Percentiles rank a stretch among this genome's conserved stretches.
phyloP scores from a whole-genome alignment of 345 rosid genomes.

The thale cress (Arabidopsis thaliana) region DNA sequence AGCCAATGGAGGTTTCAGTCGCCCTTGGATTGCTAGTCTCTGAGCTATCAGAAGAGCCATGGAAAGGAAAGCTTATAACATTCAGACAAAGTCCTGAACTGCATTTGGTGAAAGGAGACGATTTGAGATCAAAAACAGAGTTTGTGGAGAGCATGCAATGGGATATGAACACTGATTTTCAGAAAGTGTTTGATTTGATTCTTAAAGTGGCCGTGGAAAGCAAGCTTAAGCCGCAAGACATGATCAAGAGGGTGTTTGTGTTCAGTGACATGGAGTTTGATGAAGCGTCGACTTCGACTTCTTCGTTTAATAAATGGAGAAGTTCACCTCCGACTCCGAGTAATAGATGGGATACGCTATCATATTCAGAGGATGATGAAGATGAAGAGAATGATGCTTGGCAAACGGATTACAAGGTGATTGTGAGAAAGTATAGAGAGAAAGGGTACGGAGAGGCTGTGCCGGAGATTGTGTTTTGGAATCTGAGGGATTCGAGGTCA shows the following conservation, averaged over 20 bases:
- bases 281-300: slow-evolving; percentile 32
- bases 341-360: no score
- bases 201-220: slow-evolving; percentile 54
- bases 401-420: slow-evolving; percentile 58
- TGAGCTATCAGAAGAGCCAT: slow-evolving; percentile 58
- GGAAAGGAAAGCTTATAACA: slow-evolving; percentile 64
- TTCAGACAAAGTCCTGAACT: slow-evolving; percentile 64
- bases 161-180: slow-evolving; percentile 51
- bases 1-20: slow-evolving; percentile 57
- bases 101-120: slow-evolving; percentile 46
- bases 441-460: slow-evolving; percentile 55
- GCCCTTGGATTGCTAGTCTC: slow-evolving; percentile 61
- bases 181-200: slow-evolving; percentile 58
- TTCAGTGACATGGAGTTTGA: slow-evolving; percentile 49
- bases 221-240: slow-evolving; percentile 50
- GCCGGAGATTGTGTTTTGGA: slow-evolving; percentile 72
- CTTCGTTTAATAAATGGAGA: background rate
- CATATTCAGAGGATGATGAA: background rate
- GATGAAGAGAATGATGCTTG: slow-evolving; percentile 18
- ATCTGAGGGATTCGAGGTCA: slow-evolving; percentile 54
- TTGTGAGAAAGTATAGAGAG: slow-evolving; percentile 49
- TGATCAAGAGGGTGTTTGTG: slow-evolving; percentile 57
- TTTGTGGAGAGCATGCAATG: slow-evolving; percentile 48
- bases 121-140: slow-evolving; percentile 36
- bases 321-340: background rate